phyloP scores from a whole-genome alignment of 495 filamentous ascomycete genomes.

The Eremomyces bilateralis region DNA sequence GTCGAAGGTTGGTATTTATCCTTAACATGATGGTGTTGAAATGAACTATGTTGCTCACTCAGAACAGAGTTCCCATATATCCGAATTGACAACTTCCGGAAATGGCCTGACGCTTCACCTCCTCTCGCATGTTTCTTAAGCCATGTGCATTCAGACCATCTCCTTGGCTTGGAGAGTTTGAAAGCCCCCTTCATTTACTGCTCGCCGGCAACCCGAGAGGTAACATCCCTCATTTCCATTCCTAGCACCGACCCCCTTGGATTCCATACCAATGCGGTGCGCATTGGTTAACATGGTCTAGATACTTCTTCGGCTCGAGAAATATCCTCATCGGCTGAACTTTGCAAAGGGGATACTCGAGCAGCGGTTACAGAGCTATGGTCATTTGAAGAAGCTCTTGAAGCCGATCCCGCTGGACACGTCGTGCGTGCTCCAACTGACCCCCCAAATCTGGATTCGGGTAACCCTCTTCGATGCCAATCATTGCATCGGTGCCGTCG shows the following conservation, averaged over 20 bases:
- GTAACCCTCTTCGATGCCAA: conserved; percentile 85
- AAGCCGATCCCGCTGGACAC: conserved; percentile 73
- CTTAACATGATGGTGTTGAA: background rate
- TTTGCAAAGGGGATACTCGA: conserved; percentile 60
- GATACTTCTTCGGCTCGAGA: conserved; percentile 51
- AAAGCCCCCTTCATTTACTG: conserved; percentile 73
- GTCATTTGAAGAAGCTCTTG: conserved; percentile 50
- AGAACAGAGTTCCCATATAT: conserved; percentile 55
- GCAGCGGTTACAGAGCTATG: conserved; percentile 41
- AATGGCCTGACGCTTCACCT: conserved; percentile 26
- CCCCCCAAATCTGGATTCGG: conserved; percentile 39
- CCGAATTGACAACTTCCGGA: conserved; percentile 67
- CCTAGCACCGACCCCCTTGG: background rate
- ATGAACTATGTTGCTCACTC: conserved; percentile 1
- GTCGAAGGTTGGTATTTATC: background rate
- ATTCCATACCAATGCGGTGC: background rate
- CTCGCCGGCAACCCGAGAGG: conserved; percentile 62
- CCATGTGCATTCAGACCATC: conserved; percentile 85
- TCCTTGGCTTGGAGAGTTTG: conserved; percentile 59
- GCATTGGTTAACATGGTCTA: conserved; percentile 8
- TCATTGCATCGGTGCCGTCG: conserved; percentile 77
- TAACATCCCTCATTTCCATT: conserved; percentile 14
- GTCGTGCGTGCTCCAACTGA: conserved; percentile 55
- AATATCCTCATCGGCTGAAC: conserved; percentile 58
- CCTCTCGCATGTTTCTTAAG: conserved; percentile 77